Conservation (phyloP, 2,329 filamentous ascomycete species). For the Scedosporium minutisporum region DNA sequence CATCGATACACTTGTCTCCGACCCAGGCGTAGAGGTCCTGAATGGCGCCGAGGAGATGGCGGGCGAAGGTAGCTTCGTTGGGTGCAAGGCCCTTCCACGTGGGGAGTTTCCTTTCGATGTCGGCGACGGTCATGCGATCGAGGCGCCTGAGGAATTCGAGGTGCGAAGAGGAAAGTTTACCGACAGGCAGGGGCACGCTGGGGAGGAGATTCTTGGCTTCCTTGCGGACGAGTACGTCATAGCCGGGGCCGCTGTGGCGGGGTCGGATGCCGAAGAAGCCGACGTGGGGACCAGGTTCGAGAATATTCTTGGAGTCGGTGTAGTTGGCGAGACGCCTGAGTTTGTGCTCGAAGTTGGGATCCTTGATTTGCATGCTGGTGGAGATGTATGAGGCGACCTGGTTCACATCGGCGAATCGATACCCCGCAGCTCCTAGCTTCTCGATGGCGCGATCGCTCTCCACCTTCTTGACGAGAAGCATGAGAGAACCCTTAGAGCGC, state of each 20-base stretch:
- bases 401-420: constrained; percentile 62
- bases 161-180: constrained; percentile 45
- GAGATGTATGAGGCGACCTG: constrained; percentile 62
- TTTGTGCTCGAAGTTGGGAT: constrained; percentile 48
- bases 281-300: constrained; percentile 40
- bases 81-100: constrained; percentile 24
- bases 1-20: constrained; percentile 34
- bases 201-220: constrained; percentile 51
- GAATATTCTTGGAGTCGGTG: constrained; percentile 33
- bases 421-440: constrained; percentile 60
- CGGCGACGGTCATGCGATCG: constrained; percentile 30
- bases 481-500: constrained; percentile 40
- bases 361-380: constrained; percentile 64
- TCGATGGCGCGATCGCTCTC: constrained; percentile 47
- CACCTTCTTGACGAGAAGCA: constrained; percentile 66
- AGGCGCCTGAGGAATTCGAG: constrained; percentile 42
- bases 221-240: constrained; percentile 53
- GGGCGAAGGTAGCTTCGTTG: constrained; percentile 34
- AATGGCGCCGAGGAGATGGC: constrained; percentile 33
- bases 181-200: constrained; percentile 42
- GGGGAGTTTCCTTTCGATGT: constrained; percentile 27
- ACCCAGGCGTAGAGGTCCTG: constrained; percentile 29
- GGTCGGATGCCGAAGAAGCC: constrained; percentile 49
- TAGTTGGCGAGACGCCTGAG: constrained; percentile 57
- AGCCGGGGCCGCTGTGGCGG: constrained; percentile 41